Evolutionary conservation across 441 rosid genomes (phyloP), one percentile per base, ranked within the genome.

Genomic region (Erysimum cheiri): DNA sequence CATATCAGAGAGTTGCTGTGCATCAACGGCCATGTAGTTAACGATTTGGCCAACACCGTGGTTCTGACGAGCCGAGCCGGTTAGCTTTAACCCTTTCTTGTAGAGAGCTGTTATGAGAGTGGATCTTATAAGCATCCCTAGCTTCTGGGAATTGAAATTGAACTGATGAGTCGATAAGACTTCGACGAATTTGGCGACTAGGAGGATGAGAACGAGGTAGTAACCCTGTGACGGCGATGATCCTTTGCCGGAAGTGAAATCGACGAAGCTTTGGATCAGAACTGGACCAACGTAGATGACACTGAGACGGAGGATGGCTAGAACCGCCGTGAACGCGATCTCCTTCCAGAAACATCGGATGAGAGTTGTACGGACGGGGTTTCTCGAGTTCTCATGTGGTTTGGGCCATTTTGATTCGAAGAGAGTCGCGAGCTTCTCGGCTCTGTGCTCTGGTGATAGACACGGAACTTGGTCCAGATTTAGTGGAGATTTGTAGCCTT

Each of bases 21-120:
- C 96, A 79, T 93, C 98, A 7, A 93, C 94, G 10, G 98, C 96
- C 98, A 93, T 93, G 81, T 93, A 93, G 56, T 93, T 93, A 52
- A 93, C 98, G 56, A 93, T 93, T 71, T 91, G 95, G 33, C 98
- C 98, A 11, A 93, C 97, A 28, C 98, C 98, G 73, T 93, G 97
- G 55, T 85, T 82, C 74, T 93, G 98, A 37, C 97, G 90, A 43
- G 96, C 96, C 4, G 98, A 91, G 60, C 96, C 86, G 0, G 97
- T 81, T 28, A 93, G 74, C 63, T 86, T 82, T 60, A 93, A 57
- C 0, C 98, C 98, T 70, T 93, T 93, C 75, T 71, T 84, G 88
- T 91, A 93, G 28, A 93, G 68, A 39, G 96, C 83, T 32, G 97
- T 91, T 57, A 91, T 84, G 6, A 91, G 88, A 29, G 94, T 83